Base-by-base conservation (phyloP, 768 basidiomycete species). In the Psilocybe tampanensis region DNA sequence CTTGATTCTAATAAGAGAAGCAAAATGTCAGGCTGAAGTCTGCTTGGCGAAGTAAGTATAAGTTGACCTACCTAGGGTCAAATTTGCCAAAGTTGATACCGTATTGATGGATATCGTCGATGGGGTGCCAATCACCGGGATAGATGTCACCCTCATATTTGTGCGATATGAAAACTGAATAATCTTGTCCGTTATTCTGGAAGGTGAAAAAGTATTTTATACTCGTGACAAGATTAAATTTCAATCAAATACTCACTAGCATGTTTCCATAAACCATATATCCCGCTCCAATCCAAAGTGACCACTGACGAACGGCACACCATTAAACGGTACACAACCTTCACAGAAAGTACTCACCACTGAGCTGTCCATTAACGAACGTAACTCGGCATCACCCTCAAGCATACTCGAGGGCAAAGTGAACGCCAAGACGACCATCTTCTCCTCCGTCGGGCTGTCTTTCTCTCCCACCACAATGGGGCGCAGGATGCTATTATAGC, bases 401-500 rank as follows among this genome's bases (percentile, higher is more conserved):
- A 78, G 68, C 17, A 65, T 47, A 32, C 64, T 62, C 12, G 65
- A 66, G 41, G 75, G 73, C 17, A 78, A 59, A 2, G 66, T 66
- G 54, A 73, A 73, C 13, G 72, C 69, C 2, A 75, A 53, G 12
- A 69, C 66, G 12, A 74, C 47, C 23, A 69, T 66, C 18, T 64
- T 66, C 47, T 70, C 69, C 24, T 22, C 23, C 22, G 49, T 41
- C 3, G 52, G 26, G 48, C 59, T 21, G 47, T 67, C 60, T 41
- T 60, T 47, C 19, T 67, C 59, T n/a, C 68, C 70, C 13, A 70
- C 62, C 6, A 77, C 70, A 8, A 62, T 61, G 6, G 65, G 63
- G 33, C 80, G 72, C n/a, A 76, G 66, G 23, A 72, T 52, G 54
- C 78, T 84, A 15, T 71, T 66, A 42, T 72, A 72, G 6, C 87